Percentiles rank a stretch among this genome's conserved stretches.
Evolutionary conservation across 106 monocot species (phyloP).

Genomic region (Dendrobium officinale): DNA sequence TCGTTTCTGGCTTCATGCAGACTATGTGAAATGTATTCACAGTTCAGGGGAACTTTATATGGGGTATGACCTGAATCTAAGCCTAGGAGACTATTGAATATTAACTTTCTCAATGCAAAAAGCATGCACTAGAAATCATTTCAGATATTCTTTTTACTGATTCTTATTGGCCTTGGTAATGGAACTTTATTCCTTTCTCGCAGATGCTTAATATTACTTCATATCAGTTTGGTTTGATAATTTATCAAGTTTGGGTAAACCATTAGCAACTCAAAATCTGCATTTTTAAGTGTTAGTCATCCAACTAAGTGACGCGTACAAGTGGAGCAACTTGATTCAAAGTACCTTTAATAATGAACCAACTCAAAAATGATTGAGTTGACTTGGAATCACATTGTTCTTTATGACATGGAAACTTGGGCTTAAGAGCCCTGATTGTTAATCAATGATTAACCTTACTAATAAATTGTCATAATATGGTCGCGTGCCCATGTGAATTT

Average conservation of each 20-base stretch:
- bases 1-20: slow-evolving; percentile 81
- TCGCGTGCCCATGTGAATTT: background rate
- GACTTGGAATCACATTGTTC: background rate
- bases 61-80: slow-evolving; percentile 46
- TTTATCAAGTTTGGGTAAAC: background rate
- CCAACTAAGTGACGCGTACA: background rate
- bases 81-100: background rate
- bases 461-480: background rate
- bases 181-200: background rate
- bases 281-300: background rate
- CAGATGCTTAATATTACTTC: background rate
- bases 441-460: background rate
- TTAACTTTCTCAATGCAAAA: background rate
- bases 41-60: slow-evolving; percentile 70
- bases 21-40: slow-evolving; percentile 96
- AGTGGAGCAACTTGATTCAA: background rate
- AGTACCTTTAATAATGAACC: background rate
- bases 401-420: background rate
- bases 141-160: background rate
- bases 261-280: background rate
- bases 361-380: background rate
- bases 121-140: background rate
- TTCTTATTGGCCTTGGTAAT: background rate
- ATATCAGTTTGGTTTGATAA: background rate
- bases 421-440: background rate